Conservation (phyloP, 1,284 basidiomycete genomes). For the Ustilago crameri region DNA sequence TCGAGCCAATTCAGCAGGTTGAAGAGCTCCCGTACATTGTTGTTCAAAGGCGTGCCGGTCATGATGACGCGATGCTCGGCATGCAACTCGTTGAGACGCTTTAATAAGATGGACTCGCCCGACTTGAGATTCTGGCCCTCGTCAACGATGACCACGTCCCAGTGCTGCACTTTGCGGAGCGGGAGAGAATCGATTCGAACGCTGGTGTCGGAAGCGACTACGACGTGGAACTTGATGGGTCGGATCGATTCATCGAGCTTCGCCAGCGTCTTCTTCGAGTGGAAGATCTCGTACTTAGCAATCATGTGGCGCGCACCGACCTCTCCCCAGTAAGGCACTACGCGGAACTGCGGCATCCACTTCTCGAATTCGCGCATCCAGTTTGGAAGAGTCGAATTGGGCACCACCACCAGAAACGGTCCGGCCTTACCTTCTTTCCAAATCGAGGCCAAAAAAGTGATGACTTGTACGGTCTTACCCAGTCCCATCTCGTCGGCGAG, state of each 20-base stretch:
- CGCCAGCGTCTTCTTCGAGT: constrained; percentile 69
- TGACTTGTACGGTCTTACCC: constrained; percentile 94
- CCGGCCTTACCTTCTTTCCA: constrained; percentile 71
- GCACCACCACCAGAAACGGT: constrained; percentile 89
- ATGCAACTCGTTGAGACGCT: constrained; percentile 82
- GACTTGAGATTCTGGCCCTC: constrained; percentile 81
- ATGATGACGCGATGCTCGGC: constrained; percentile 86
- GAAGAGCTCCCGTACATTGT: constrained; percentile 84
- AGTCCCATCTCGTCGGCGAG: constrained; percentile 95
- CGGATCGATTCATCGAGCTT: constrained; percentile 55
- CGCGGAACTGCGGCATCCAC: constrained; percentile 81
- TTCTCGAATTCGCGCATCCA: constrained; percentile 84
- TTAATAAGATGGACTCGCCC: constrained; percentile 79
- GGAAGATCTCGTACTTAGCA: constrained; percentile 82
- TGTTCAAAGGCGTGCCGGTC: constrained; percentile 94
- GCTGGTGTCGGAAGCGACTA: constrained; percentile 46
- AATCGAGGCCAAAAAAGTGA: constrained; percentile 84
- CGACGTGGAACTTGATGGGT: constrained; percentile 51
- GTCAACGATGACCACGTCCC: constrained; percentile 91
- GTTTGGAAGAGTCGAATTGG: constrained; percentile 91
- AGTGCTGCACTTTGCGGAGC: constrained; percentile 81
- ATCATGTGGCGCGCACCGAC: constrained; percentile 77
- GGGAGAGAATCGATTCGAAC: constrained; percentile 41
- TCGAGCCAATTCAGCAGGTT: constrained; percentile 56
- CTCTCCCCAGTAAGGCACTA: constrained; percentile 80